Evolutionary conservation across 108 stramenopile genomes (phyloP).

Genomic region (Stephanodiscus triporus): DNA sequence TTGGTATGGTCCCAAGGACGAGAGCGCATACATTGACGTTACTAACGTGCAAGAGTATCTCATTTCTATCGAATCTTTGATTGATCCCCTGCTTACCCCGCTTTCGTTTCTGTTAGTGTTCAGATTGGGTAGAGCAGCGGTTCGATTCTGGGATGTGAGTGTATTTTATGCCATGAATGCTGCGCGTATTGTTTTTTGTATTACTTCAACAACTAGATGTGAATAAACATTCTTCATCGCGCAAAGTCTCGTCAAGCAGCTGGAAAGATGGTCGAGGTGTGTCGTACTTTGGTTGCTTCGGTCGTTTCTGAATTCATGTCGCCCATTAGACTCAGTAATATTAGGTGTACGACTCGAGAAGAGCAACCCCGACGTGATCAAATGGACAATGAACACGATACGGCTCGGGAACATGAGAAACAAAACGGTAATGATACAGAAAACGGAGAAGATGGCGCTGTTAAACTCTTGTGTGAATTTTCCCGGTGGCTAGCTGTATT

Average conservation of each 20-base stretch:
- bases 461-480: conserved; percentile 37
- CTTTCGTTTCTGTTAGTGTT: conserved; percentile 49
- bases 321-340: conserved; percentile 32
- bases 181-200: not conserved
- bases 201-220: not conserved
- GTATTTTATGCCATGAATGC: not conserved
- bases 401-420: not conserved
- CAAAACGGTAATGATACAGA: not conserved
- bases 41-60: conserved; percentile 29
- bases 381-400: conserved; percentile 1
- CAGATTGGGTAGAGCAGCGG: conserved; percentile 35
- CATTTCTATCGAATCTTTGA: conserved; percentile 28
- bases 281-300: conserved; percentile 34
- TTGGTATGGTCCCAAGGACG: conserved; percentile 5
- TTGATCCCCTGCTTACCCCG: conserved; percentile 31
- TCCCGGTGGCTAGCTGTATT: conserved; percentile 41
- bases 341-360: not conserved
- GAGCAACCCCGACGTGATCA: not conserved
- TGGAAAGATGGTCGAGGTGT: conserved; percentile 41
- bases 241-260: conserved; percentile 42
- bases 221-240: not conserved
- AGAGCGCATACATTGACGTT: conserved; percentile 13
- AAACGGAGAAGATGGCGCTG: conserved; percentile 7
- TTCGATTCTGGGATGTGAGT: conserved; percentile 32
- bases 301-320: conserved; percentile 33